These are phyloP conservation scores for Aspergillus pseudoglaucus DNA, from an alignment of 2,329 filamentous ascomycete genomes.

Conservation along the genomic window DNA sequence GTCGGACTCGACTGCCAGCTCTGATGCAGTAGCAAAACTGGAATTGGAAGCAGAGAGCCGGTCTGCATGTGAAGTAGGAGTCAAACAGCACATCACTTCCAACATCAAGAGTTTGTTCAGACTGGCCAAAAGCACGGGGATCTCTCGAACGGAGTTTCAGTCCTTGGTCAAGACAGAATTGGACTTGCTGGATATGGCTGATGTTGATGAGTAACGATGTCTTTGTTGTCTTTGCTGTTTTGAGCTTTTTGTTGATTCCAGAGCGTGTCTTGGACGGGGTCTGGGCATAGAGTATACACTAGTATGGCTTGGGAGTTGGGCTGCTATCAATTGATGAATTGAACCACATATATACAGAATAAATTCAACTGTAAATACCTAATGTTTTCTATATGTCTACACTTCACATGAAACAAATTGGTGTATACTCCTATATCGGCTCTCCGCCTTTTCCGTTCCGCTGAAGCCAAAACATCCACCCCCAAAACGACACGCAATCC, in stretches of 20 bases:
- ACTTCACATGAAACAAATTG: not conserved
- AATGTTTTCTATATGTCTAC: too few relatives aligned
- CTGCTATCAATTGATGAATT: too few relatives aligned
- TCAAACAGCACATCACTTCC: conserved; percentile 58
- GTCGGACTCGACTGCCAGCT: conserved; percentile 38
- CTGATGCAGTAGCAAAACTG: conserved; percentile 47
- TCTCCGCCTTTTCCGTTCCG: conserved; percentile 19
- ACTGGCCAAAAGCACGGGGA: conserved; percentile 52
- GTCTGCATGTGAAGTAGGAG: conserved; percentile 52
- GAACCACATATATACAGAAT: too few relatives aligned
- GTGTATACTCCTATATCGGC: conserved; percentile 14
- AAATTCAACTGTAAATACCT: too few relatives aligned
- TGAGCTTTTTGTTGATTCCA: conserved; percentile 1
- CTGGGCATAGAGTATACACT: too few relatives aligned
- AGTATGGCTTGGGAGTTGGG: too few relatives aligned
- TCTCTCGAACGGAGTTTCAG: conserved; percentile 54
- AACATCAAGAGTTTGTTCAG: conserved; percentile 60
- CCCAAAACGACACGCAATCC: not conserved
- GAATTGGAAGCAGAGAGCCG: conserved; percentile 48
- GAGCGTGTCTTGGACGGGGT: not conserved
- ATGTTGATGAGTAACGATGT: conserved; percentile 34
- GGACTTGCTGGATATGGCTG: conserved; percentile 51
- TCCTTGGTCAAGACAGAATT: conserved; percentile 53
- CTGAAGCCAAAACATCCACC: not conserved
- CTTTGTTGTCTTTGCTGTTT: not conserved